Conservation (phyloP, 179 eudicot species). For the Actinidia chinensis region DNA sequence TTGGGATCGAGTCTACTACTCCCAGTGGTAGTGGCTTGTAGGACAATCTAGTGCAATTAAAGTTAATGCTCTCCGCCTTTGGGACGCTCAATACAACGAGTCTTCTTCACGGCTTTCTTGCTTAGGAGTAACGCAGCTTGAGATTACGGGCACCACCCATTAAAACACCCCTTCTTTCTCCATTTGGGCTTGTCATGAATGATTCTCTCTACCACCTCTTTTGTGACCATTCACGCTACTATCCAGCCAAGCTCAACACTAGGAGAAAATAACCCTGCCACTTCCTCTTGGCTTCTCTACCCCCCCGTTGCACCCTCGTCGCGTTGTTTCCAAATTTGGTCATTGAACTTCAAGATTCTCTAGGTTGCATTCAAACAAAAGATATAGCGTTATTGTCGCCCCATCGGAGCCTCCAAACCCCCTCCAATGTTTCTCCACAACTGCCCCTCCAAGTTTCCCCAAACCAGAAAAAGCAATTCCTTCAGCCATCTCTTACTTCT, state of each 20-base stretch:
- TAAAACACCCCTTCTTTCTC: neutral
- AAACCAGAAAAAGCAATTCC: neutral
- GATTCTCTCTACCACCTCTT: slow-evolving; percentile 13
- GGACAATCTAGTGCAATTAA: slow-evolving; percentile 16
- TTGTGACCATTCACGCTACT: slow-evolving; percentile 8
- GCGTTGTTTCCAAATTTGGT: slow-evolving; percentile 10
- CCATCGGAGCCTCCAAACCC: slow-evolving; percentile 24
- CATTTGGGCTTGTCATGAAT: neutral
- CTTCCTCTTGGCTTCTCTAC: slow-evolving; percentile 26
- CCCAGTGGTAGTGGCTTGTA: slow-evolving; percentile 25
- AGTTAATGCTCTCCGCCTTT: neutral
- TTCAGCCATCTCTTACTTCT: neutral
- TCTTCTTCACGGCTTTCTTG: slow-evolving; percentile 23
- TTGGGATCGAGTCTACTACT: neutral
- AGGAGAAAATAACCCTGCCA: slow-evolving; percentile 13
- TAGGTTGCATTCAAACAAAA: slow-evolving; percentile 16
- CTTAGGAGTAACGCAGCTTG: slow-evolving; percentile 23
- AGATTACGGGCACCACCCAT: neutral
- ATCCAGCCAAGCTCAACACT: slow-evolving; percentile 26
- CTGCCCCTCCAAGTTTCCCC: neutral
- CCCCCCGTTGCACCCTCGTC: slow-evolving; percentile 4
- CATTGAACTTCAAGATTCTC: slow-evolving; percentile 14
- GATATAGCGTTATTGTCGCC: slow-evolving; percentile 27
- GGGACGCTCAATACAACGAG: slow-evolving; percentile 18
- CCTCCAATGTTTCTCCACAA: neutral